These are phyloP conservation scores for Fraxinus pennsylvanica DNA, from an alignment of 257 asterid genomes.

Conservation along the genomic window DNA sequence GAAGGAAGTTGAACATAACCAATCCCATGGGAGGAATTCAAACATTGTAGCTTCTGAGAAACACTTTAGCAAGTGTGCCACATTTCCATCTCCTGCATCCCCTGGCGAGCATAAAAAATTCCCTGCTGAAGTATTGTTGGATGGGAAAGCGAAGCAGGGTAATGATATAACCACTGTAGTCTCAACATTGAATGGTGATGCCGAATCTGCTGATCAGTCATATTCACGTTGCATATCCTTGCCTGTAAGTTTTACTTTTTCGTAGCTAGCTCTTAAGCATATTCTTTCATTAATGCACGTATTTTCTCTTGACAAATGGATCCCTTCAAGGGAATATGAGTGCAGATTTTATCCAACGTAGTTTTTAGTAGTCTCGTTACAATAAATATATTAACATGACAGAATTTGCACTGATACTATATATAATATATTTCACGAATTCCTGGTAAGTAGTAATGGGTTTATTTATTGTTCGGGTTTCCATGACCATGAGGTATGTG, in stretches of 20 bases:
- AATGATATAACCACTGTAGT: constrained; percentile 19
- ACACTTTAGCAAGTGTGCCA: constrained; percentile 24
- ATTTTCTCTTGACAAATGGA: constrained; percentile 20
- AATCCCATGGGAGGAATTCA: constrained; percentile 11
- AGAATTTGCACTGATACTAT: constrained; percentile 8
- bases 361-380: neutral
- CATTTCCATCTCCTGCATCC: constrained; percentile 27
- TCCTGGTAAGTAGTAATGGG: constrained; percentile 13
- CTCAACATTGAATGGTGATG: constrained; percentile 7
- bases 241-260: constrained; percentile 39
- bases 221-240: constrained; percentile 26
- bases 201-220: constrained; percentile 29
- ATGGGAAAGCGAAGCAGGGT: constrained; percentile 20
- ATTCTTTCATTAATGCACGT: constrained; percentile 1
- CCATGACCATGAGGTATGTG: constrained; percentile 12
- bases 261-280: neutral
- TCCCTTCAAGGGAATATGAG: neutral
- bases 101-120: constrained; percentile 12
- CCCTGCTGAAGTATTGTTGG: constrained; percentile 16
- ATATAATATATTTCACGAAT: neutral
- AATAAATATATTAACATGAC: constrained; percentile 4
- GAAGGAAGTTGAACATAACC: constrained; percentile 26
- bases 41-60: constrained; percentile 21
- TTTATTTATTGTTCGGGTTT: neutral
- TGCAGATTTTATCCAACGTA: constrained; percentile 12